Evolutionary conservation across 1,284 basidiomycete species (phyloP).

Genomic region (Singerocomus rubriflavus): DNA sequence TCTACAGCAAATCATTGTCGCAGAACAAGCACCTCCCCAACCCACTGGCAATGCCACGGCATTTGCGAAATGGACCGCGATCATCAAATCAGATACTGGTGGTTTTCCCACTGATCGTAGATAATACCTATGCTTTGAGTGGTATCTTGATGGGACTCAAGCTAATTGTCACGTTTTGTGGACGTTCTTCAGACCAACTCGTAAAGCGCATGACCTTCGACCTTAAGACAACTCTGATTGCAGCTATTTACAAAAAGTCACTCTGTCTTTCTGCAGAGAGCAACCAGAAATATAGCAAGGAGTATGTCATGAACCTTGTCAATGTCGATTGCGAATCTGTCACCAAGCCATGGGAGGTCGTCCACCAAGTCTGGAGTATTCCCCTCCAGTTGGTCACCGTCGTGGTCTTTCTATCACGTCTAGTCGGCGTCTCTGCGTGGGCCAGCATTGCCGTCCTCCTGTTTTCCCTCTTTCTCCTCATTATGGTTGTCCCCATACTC

Average conservation of each 20-base stretch:
- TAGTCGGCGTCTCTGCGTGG: conserved; percentile 32
- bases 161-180: conserved; percentile 22
- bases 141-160: conserved; percentile 27
- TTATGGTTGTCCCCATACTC: conserved; percentile 31
- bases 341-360: conserved; percentile 29
- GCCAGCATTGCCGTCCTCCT: conserved; percentile 29
- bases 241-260: conserved; percentile 31
- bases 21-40: conserved; percentile 16
- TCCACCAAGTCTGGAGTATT: conserved; percentile 29
- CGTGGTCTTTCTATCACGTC: conserved; percentile 22
- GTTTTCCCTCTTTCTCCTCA: conserved; percentile 23
- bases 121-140: conserved; percentile 25
- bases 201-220: conserved; percentile 30
- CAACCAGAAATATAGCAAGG: conserved; percentile 27
- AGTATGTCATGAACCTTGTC: conserved; percentile 30
- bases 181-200: conserved; percentile 30
- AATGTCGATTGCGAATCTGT: conserved; percentile 31
- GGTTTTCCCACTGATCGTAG: conserved; percentile 26
- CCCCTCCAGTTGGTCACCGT: conserved; percentile 25
- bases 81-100: conserved; percentile 22
- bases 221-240: conserved; percentile 29
- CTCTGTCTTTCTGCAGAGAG: conserved; percentile 27
- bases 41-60: conserved; percentile 20
- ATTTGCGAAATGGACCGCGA: conserved; percentile 20
- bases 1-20: conserved; percentile 30